Base-by-base conservation (phyloP, 192 early-diverging fungal species). In the Coemansia sp. region DNA sequence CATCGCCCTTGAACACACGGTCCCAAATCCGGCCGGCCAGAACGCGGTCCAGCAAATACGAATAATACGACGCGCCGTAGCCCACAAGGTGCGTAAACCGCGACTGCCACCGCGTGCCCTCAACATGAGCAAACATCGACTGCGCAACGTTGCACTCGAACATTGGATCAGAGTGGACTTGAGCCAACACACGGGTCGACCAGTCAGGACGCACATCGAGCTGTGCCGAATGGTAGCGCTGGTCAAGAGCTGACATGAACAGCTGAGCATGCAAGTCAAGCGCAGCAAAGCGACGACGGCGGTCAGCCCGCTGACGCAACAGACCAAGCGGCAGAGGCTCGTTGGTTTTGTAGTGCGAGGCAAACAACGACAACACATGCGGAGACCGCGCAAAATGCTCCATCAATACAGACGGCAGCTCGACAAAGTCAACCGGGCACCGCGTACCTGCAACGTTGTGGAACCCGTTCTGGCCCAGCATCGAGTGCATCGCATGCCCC, bases 401-500 rank as follows among this genome's bases (percentile, higher is more conserved):
- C 91, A 95, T 93, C 45, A 99, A 75, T 59, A 97, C 95, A 4
- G 94, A 96, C 1, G 97, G 97, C 38, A 99, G 83, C 79, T 99
- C 97, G 2, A 97, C 95, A 87, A 99, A 96, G 77, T 99, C 97
- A 22, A 94, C 88, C 6, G 90, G 84, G 69, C 94, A 95, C 24
- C 97, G 85, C 9, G 97, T 99, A 37, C 97, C 97, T 2, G 94
- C 85, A 12, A 99, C 93, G 75, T 97, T 96, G 69, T 99, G 97
- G 77, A 90, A 97, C 39, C 92, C 89, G n/a, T 94, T 95, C 19
- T 90, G 86, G 32, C 91, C 95, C 5, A 99, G 84, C 91, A 96
- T 94, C 17, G 94, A 98, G 72, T 97, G 95, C 89, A 98, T 93
- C 2, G 93, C 97, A 66, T 99, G 97, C 3, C 97, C 97, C 94